phyloP scores from a whole-genome alignment of 176 grass and related monocot genomes.

The barley (Hordeum vulgare) region MorexV3_pseudomolecules_assembly NC_058522.1:403801497-403801996 shows the following conservation, averaged over 20 bases:
- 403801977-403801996: too few relatives aligned
- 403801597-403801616: neutral
- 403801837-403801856: neutral
- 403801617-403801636: neutral
- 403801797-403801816: neutral
- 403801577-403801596: neutral
- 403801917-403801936: too few relatives aligned
- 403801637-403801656: neutral
- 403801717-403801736: constrained; percentile 34
- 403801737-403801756: constrained; percentile 36
- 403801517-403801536: neutral
- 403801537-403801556: neutral
- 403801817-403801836: neutral
- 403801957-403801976: neutral
- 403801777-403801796: constrained; percentile 20
- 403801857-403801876: too few relatives aligned
- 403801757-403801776: constrained; percentile 53
- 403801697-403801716: neutral
- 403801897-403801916: too few relatives aligned
- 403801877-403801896: too few relatives aligned
- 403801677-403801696: neutral
- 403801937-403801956: neutral
- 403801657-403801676: constrained; percentile 20
- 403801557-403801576: neutral
- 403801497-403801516: neutral